phyloP scores from a whole-genome alignment of 805 yeast species.

The Candida loeiensis region DNA sequence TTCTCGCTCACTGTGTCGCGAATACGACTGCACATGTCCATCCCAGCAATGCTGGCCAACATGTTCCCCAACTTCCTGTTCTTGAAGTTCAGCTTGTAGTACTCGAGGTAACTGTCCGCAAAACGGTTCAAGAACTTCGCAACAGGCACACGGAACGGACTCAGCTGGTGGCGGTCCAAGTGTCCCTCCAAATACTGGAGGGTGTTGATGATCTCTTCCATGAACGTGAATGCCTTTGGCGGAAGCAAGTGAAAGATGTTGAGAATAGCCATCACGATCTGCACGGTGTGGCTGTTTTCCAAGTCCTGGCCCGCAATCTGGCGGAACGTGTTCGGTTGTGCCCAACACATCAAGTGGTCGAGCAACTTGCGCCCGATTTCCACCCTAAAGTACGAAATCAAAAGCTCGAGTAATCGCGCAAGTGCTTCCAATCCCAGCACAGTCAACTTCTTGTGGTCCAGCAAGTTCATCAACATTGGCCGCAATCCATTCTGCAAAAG shows the following conservation, averaged over 20 bases:
- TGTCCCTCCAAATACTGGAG: constrained; percentile 76
- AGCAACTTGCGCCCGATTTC: constrained; percentile 91
- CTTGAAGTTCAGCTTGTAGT: constrained; percentile 62
- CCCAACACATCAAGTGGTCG: constrained; percentile 95
- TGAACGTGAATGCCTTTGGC: constrained; percentile 83
- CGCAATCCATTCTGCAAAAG: constrained; percentile 90
- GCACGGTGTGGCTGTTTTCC: constrained; percentile 74
- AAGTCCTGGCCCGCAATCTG: constrained; percentile 77
- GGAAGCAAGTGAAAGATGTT: constrained; percentile 91
- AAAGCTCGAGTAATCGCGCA: constrained; percentile 76
- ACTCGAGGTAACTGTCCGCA: constrained; percentile 67
- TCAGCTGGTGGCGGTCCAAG: constrained; percentile 75
- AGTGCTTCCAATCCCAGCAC: constrained; percentile 89
- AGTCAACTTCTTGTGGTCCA: constrained; percentile 88
- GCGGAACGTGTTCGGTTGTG: constrained; percentile 74
- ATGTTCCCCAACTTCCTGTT: constrained; percentile 63
- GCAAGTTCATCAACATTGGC: constrained; percentile 92
- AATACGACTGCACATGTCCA: constrained; percentile 53
- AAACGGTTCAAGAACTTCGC: constrained; percentile 83
- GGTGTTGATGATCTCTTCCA: constrained; percentile 80
- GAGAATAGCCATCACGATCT: constrained; percentile 83
- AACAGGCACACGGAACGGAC: constrained; percentile 90
- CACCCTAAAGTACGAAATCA: constrained; percentile 91
- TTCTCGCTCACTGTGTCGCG: constrained; percentile 54
- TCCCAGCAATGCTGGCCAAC: constrained; percentile 61